Conservation (phyloP, 345 rosid genomes). For the Lepidium didymum region DNA sequence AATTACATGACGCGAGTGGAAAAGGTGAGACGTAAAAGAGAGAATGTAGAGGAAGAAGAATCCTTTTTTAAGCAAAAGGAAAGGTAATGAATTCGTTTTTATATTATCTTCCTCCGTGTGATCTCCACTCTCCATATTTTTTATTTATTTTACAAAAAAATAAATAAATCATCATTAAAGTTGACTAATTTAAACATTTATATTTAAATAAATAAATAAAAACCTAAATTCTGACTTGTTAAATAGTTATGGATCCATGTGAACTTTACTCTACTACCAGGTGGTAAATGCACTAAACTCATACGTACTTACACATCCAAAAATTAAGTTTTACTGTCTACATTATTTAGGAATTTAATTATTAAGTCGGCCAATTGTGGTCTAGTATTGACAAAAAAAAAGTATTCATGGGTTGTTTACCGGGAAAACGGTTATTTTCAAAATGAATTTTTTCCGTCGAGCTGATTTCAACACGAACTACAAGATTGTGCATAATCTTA, state of each 20-base stretch:
- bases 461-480: too few species aligned
- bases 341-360: too few species aligned
- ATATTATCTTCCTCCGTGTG: constrained; percentile 16
- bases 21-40: constrained; percentile 20
- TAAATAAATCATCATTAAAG: constrained; percentile 5
- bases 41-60: constrained; percentile 21
- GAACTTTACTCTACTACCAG: too few species aligned
- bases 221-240: neutral
- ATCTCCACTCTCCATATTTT: constrained; percentile 16
- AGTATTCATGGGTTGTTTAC: too few species aligned
- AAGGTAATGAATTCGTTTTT: constrained; percentile 1
- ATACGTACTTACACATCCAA: too few species aligned
- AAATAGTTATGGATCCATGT: neutral
- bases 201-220: neutral
- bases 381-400: neutral
- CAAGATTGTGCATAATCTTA: too few species aligned
- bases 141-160: neutral
- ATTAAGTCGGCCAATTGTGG: too few species aligned
- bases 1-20: neutral
- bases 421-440: too few species aligned
- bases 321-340: too few species aligned
- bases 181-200: neutral
- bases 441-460: too few species aligned
- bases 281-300: too few species aligned
- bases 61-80: constrained; percentile 10